Base-by-base conservation (phyloP, 768 basidiomycete species). In the Cyclocybe cylindracea region DNA sequence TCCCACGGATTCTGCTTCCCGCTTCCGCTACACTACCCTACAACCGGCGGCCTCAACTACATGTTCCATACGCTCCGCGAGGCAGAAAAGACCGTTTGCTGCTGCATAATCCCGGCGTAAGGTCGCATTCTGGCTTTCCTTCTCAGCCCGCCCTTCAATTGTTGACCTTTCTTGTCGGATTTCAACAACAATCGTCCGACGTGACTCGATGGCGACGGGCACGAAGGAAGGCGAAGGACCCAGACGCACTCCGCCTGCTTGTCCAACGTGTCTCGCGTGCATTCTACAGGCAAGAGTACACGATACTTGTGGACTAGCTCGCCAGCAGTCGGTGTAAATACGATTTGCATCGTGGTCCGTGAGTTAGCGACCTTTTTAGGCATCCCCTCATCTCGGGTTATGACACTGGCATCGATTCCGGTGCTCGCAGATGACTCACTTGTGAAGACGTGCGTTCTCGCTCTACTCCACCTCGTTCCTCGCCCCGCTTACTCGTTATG, bases 241-340 rank as follows among this genome's bases (percentile, higher is more conserved):
- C 86, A 72, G 89, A 91, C 68, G 84, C 82, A 2, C 84, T 94
- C 49, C 86, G 85, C 68, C 82, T 86, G 53, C 86, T 99, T 61
- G 91, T 97, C 58, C 94, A 97, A 67, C 88, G 92, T 74, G 93
- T 96, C 65, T 85, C 88, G 41, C 84, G 96, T 62, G 86, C 89
- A 33, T 98, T 99, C 72, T 99, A 98, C 72, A 96, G 98, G 68
- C 78, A 91, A 40, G 91, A 90, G 62, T 94, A 79, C 68, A 90
- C 87, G 61, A 89, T 98, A 54, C 85, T 98, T 55, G 74, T 98
- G 78, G 96, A 98, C 74, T 91, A 96, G 72, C 84, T 99, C 66
- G 85, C 92, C 53, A 85, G 89, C 87, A 94, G 71, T 86, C 91
- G 58, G 93, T 94, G 95, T 98, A 83, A 89, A 95, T 90, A 77